phyloP scores from a whole-genome alignment of 805 yeast species.

The Candida loeiensis region DNA sequence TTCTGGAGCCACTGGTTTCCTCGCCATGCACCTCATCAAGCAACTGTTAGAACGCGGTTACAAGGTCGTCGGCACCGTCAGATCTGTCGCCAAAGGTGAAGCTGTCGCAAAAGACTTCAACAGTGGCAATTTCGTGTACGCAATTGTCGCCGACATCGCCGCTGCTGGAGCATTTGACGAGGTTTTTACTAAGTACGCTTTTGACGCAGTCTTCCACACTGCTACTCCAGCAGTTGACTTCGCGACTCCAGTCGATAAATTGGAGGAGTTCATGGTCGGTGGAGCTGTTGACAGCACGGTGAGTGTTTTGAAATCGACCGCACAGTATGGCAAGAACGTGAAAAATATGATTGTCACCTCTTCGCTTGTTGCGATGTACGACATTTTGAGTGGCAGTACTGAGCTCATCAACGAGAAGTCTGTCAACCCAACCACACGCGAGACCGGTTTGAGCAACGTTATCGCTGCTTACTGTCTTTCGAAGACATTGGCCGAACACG shows the following conservation, averaged over 20 bases:
- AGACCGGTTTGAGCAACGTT: conserved; percentile 18
- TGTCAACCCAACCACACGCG: conserved; percentile 18
- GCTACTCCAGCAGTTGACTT: conserved; percentile 47
- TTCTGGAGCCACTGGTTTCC: conserved; percentile 53
- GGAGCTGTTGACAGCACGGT: conserved; percentile 59
- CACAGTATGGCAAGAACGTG: conserved; percentile 42
- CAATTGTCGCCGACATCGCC: conserved; percentile 32
- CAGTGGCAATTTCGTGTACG: conserved; percentile 20
- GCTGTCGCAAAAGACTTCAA: conserved; percentile 28
- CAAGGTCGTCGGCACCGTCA: conserved; percentile 49
- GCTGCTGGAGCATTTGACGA: conserved; percentile 44
- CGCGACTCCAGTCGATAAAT: conserved; percentile 32
- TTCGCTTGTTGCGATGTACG: conserved; percentile 49
- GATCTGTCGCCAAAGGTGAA: conserved; percentile 44
- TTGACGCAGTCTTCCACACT: conserved; percentile 45
- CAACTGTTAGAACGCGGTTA: conserved; percentile 37
- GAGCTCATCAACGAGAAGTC: conserved; percentile 23
- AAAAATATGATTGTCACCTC: conserved; percentile 54
- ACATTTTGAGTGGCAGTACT: conserved; percentile 24
- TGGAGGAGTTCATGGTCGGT: conserved; percentile 45
- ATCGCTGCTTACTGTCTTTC: conserved; percentile 24
- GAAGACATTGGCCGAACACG: conserved; percentile 33
- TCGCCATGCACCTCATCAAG: conserved; percentile 48
- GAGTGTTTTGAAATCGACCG: conserved; percentile 44
- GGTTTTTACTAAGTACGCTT: conserved; percentile 37